Percentiles rank a stretch among this genome's conserved stretches.
phyloP scores from a whole-genome alignment of 805 yeast species.

The Clavispora fructus region DNA sequence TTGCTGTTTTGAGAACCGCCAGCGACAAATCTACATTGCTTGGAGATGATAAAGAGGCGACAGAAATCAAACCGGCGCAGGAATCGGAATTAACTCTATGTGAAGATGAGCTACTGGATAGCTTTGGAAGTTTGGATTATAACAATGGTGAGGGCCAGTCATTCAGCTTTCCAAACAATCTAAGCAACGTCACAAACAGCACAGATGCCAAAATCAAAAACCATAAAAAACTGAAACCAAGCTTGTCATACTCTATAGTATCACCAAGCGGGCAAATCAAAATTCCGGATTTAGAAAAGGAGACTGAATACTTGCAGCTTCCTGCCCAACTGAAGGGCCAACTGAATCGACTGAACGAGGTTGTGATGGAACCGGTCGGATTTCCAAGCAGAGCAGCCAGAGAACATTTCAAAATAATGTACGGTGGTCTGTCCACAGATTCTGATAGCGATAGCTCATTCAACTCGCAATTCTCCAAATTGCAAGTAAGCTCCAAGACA shows the following conservation, averaged over 20 bases:
- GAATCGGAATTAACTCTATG: background rate
- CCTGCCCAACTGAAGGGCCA: no score
- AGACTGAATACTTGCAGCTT: background rate
- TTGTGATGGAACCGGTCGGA: conserved; percentile 29
- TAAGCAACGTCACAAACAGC: conserved; percentile 29
- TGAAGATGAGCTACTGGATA: background rate
- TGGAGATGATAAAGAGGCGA: no score
- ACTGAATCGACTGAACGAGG: no score
- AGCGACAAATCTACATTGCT: background rate
- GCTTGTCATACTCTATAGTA: conserved; percentile 8
- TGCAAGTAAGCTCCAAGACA: background rate
- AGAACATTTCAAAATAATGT: conserved; percentile 21
- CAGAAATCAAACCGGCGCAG: no score
- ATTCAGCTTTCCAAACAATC: conserved; percentile 35
- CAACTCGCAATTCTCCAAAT: conserved; percentile 15
- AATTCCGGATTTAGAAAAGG: conserved; percentile 35
- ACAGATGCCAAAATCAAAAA: conserved; percentile 3
- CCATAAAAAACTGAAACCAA: conserved; percentile 3
- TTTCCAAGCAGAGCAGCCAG: conserved; percentile 29
- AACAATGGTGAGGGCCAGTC: conserved; percentile 32
- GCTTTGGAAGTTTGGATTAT: background rate
- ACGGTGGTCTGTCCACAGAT: conserved; percentile 23
- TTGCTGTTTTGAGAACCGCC: background rate
- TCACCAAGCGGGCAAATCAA: conserved; percentile 32
- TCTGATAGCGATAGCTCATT: conserved; percentile 27